Evolutionary conservation across 129 eudicot species (phyloP).

Genomic region (Saposhnikovia divaricata): DNA sequence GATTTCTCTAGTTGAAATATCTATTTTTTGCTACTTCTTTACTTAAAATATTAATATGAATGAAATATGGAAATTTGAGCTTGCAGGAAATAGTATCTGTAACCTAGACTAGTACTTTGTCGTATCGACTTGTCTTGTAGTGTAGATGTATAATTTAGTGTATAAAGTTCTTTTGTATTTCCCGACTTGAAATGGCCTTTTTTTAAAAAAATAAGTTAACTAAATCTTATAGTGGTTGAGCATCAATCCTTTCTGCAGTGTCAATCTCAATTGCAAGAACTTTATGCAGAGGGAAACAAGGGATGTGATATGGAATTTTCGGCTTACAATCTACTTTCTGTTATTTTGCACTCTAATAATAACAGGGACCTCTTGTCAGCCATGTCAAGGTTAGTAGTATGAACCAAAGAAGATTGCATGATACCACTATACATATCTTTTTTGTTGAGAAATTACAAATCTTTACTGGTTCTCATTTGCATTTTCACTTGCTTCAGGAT

Average conservation of each 20-base stretch:
- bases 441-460: background rate
- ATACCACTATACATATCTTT: background rate
- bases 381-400: slow-evolving; percentile 74
- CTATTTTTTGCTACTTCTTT: too few relatives aligned
- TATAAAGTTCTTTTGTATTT: background rate
- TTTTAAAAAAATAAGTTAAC: too few relatives aligned
- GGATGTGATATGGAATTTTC: slow-evolving; percentile 90
- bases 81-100: background rate
- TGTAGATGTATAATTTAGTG: background rate
- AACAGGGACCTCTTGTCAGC: slow-evolving; percentile 85
- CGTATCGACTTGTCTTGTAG: background rate
- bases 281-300: slow-evolving; percentile 86
- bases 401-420: background rate
- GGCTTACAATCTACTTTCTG: slow-evolving; percentile 79
- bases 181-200: background rate
- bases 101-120: background rate
- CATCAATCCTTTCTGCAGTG: slow-evolving; percentile 49
- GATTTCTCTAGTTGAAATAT: background rate
- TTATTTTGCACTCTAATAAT: slow-evolving; percentile 63
- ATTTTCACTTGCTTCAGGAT: background rate
- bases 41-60: background rate
- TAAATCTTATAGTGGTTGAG: background rate
- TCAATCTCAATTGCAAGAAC: slow-evolving; percentile 84
- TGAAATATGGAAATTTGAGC: background rate
- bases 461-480: background rate